These are phyloP conservation scores for Microbotryum intermedium DNA, from an alignment of 1,284 basidiomycete species.

Conservation along the genomic window DNA sequence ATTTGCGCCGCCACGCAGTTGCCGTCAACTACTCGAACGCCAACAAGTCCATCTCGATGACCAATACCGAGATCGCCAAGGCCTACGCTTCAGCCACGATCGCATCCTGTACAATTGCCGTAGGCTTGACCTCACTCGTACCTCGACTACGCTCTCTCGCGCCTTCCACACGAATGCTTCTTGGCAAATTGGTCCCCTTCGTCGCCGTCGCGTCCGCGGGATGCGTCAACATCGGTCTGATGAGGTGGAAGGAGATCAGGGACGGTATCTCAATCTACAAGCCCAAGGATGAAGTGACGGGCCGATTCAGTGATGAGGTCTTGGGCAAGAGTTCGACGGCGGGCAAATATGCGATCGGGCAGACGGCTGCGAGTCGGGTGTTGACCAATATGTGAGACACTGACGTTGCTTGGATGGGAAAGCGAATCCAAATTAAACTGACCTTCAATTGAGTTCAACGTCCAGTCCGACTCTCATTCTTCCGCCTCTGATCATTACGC, in stretches of 20 bases:
- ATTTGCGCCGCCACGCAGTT: constrained; percentile 6
- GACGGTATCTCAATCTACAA: constrained; percentile 45
- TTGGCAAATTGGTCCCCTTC: constrained; percentile 46
- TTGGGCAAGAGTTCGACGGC: constrained; percentile 45
- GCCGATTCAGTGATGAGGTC: constrained; percentile 32
- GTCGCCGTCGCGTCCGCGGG: constrained; percentile 46
- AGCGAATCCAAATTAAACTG: background rate
- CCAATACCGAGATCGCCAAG: constrained; percentile 30
- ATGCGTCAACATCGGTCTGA: constrained; percentile 47
- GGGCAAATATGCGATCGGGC: constrained; percentile 45
- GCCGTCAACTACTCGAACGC: constrained; percentile 36
- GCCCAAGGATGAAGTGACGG: constrained; percentile 20
- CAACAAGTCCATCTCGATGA: constrained; percentile 31
- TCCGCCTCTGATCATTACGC: constrained; percentile 46
- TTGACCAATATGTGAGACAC: constrained; percentile 45
- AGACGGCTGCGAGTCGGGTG: constrained; percentile 46
- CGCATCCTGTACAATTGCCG: constrained; percentile 46
- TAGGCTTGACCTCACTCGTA: constrained; percentile 45
- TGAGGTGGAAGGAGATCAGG: constrained; percentile 51
- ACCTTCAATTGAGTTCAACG: background rate
- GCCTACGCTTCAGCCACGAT: constrained; percentile 47
- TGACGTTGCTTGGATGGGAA: background rate
- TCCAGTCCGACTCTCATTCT: constrained; percentile 46
- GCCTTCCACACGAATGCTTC: constrained; percentile 37
- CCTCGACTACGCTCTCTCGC: constrained; percentile 39